Evolutionary conservation across 495 filamentous ascomycete genomes (phyloP).

Genomic region (Daldinia childiae): DNA sequence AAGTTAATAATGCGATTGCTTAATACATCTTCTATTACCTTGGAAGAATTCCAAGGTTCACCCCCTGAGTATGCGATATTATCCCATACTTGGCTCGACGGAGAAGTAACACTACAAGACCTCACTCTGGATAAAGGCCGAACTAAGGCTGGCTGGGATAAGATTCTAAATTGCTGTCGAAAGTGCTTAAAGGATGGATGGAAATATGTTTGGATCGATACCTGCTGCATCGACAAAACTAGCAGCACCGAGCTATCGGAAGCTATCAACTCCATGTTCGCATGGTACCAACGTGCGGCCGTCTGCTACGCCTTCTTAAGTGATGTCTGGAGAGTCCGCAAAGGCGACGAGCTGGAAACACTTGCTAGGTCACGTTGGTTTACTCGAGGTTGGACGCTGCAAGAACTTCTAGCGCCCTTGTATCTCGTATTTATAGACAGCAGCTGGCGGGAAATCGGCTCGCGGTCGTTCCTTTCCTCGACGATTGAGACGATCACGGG

Average conservation of each 20-base stretch:
- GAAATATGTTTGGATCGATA: conserved; percentile 46
- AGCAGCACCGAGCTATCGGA: conserved; percentile 54
- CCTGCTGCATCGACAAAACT: conserved; percentile 55
- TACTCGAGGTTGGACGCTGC: conserved; percentile 45
- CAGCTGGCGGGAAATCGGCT: conserved; percentile 44
- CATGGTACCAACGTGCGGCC: conserved; percentile 46
- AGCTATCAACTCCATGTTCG: conserved; percentile 56
- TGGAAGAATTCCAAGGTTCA: not conserved
- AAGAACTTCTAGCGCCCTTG: conserved; percentile 42
- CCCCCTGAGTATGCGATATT: conserved; percentile 5
- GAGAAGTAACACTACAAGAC: not conserved
- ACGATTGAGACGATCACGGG: conserved; percentile 42
- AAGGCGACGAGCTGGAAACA: not conserved
- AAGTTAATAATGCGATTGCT: conserved; percentile 23
- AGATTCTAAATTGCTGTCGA: not conserved
- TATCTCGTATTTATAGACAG: conserved; percentile 35
- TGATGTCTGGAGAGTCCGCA: conserved; percentile 18
- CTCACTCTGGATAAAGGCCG: not conserved
- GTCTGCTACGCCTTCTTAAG: conserved; percentile 51
- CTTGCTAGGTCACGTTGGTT: conserved; percentile 37
- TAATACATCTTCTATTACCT: not conserved
- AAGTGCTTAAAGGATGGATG: not conserved
- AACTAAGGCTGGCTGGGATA: not conserved
- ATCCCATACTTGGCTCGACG: conserved; percentile 7
- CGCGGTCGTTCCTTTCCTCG: conserved; percentile 39